Evolutionary conservation across 176 grass and related monocot species (phyloP), one percentile per base, ranked within the genome.

Genomic region (Aegilops longissima): DNA sequence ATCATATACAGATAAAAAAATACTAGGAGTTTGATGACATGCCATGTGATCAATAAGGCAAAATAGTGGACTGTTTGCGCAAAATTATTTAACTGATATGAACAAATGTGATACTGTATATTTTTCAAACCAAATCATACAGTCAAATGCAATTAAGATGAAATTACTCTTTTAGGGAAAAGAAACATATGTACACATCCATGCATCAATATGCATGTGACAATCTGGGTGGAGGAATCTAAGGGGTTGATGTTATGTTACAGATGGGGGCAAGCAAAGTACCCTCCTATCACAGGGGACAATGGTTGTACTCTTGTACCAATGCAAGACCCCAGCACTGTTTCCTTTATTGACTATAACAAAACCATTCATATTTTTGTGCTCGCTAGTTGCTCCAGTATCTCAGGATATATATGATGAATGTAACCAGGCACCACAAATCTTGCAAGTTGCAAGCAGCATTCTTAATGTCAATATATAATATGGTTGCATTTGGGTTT

Each of bases 181-280:
- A 27, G 6, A 4, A 80, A 65, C 40, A 56, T 20, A 27, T 14
- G 24, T 16, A 51, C 8, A 1, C 59, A 52, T 52, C 1, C 27
- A 34, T 17, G 38, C 12, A 51, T 4, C 5, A 31, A 18, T 66
- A 52, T 66, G 2, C 66, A 66, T 77, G 79, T 31, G 52, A 70
- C 38, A 75, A 76, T 51, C 14, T 76, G 29, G 23, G 31, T 73
- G 16, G 16, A 62, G 21, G 35, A 84, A 84, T 80, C 36, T 74
- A 73, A 33, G 38, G 63, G 36, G 52, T 27, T 65, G 31, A 83
- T 73, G 73, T 83, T 56, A 70, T 59, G 56, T 73, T 90, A 82
- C 89, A 83, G 9, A 64, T 25, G 47, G 47, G 25, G 52, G 39
- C 20, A 36, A 40, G n/a, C 65, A 18, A 82, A 78, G 73, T 64